Percentiles rank a stretch among this genome's conserved stretches.
Conservation (phyloP, 345 rosid species). For the Kernera saxatilis region DNA sequence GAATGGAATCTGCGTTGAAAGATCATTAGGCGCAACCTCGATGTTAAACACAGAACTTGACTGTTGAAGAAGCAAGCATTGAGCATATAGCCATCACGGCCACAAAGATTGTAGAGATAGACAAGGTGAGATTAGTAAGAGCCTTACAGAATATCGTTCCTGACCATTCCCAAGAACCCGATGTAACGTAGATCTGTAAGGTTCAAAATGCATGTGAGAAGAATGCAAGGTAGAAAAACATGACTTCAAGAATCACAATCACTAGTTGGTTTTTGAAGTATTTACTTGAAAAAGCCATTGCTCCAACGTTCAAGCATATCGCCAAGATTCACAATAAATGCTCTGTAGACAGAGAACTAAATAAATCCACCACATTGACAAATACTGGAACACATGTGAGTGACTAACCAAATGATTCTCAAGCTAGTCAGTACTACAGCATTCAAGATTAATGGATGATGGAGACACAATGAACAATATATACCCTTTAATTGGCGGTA, state of each 20-base stretch:
- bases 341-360: conserved; percentile 37
- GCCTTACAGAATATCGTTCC: conserved; percentile 77
- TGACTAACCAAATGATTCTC: neutral
- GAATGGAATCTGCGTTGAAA: conserved; percentile 59
- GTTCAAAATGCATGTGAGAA: neutral
- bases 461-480: too few relatives aligned
- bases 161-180: conserved; percentile 78
- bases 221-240: neutral
- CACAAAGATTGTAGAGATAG: neutral
- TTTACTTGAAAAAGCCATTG: conserved; percentile 82
- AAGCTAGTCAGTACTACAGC: neutral
- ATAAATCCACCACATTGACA: neutral
- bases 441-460: too few relatives aligned
- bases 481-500: too few relatives aligned
- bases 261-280: neutral
- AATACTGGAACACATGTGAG: neutral
- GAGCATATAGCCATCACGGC: neutral
- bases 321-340: conserved; percentile 76
- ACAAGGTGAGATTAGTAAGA: neutral
- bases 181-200: conserved; percentile 77
- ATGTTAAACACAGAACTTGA: neutral
- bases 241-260: neutral
- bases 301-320: conserved; percentile 94
- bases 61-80: neutral
- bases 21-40: neutral